Evolutionary conservation across 345 rosid species (phyloP).

Genomic region (Leavenworthia alabamica): DNA sequence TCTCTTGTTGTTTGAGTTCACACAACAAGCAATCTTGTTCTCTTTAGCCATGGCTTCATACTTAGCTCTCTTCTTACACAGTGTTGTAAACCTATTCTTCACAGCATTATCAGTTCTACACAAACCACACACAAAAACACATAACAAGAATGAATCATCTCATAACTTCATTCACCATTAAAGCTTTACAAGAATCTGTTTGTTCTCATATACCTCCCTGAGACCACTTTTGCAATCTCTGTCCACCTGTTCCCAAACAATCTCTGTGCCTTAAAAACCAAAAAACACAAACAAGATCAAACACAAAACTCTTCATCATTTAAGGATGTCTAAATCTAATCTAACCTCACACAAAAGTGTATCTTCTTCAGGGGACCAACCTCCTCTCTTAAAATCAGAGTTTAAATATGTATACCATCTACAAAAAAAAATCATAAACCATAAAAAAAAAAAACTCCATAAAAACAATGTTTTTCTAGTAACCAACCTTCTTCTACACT

Average conservation of each 20-base stretch:
- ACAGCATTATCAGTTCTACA: conserved; percentile 96
- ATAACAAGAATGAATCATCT: not conserved
- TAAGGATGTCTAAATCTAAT: conserved; percentile 22
- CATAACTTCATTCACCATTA: not conserved
- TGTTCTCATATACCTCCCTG: conserved; percentile 65
- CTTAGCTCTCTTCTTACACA: conserved; percentile 97
- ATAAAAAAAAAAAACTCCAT: not conserved
- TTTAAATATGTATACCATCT: conserved; percentile 98
- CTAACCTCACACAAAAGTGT: conserved; percentile 85
- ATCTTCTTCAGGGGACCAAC: conserved; percentile 99
- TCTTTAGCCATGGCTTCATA: conserved; percentile 85
- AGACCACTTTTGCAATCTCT: conserved; percentile 97
- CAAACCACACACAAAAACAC: conserved; percentile 9
- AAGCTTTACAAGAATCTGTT: not conserved
- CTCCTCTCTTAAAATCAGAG: conserved; percentile 97
- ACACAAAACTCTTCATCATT: not conserved
- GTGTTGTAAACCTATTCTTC: conserved; percentile 91
- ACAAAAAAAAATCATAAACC: not conserved
- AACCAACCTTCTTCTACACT: conserved; percentile 87
- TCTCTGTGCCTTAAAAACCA: conserved; percentile 70
- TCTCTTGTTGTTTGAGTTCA: conserved; percentile 71
- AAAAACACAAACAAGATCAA: conserved; percentile 9
- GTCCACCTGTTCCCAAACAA: conserved; percentile 97
- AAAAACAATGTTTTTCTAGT: not conserved
- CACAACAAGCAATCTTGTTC: conserved; percentile 39